Percentiles rank a stretch among this genome's conserved stretches.
These are phyloP conservation scores for Mycena maculata DNA, from an alignment of 768 basidiomycete genomes.

Conservation along the genomic window DNA sequence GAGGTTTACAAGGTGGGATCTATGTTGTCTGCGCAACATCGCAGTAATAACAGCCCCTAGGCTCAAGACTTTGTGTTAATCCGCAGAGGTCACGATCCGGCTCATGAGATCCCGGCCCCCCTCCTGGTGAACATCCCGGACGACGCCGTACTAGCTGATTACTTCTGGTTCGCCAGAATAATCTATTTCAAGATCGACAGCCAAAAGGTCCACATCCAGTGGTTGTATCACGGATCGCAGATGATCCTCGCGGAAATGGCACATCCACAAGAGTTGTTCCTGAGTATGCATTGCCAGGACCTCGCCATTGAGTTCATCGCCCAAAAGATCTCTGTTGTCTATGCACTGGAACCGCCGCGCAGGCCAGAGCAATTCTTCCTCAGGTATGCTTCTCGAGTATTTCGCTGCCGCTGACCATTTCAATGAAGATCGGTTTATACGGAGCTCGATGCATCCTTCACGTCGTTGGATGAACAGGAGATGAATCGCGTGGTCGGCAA, in stretches of 20 bases:
- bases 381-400: conserved; percentile 12
- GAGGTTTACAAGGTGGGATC: conserved; percentile 55
- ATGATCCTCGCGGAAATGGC: conserved; percentile 71
- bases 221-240: conserved; percentile 77
- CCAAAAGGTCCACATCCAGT: conserved; percentile 71
- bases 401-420: not conserved
- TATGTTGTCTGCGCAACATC: not conserved
- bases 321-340: conserved; percentile 60
- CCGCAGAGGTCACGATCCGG: conserved; percentile 49
- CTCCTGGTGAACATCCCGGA: conserved; percentile 48
- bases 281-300: conserved; percentile 65
- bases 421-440: conserved; percentile 62
- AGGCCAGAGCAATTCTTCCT: conserved; percentile 38
- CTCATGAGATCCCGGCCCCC: conserved; percentile 40
- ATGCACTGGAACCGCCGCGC: conserved; percentile 34
- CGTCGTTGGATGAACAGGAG: conserved; percentile 48
- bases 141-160: conserved; percentile 60
- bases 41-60: conserved; percentile 45
- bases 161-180: conserved; percentile 83
- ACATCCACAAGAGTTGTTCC: conserved; percentile 73
- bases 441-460: conserved; percentile 57
- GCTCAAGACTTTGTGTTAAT: conserved; percentile 72
- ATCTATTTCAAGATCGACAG: conserved; percentile 59
- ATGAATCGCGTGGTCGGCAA: conserved; percentile 38
- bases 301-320: conserved; percentile 54